Conservation (phyloP, 2,329 filamentous ascomycete genomes). For the Xylariales sp. region DNA sequence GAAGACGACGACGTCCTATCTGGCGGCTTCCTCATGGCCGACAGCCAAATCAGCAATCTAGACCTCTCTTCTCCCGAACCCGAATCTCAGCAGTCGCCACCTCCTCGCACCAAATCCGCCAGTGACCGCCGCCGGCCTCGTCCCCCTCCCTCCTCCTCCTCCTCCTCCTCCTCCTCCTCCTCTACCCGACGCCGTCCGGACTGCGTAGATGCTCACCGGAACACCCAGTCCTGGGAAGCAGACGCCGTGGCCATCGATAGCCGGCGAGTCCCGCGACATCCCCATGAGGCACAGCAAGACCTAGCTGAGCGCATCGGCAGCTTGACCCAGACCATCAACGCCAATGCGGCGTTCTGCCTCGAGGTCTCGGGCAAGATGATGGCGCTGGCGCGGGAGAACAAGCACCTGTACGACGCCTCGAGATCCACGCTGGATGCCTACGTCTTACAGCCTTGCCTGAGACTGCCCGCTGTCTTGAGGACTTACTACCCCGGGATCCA, state of each 20-base stretch:
- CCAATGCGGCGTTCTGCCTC: slow-evolving; percentile 11
- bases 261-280: slow-evolving; percentile 6
- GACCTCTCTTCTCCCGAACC: slow-evolving; percentile 6
- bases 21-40: slow-evolving; percentile 5
- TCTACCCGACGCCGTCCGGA: background rate
- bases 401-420: slow-evolving; percentile 10
- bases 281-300: slow-evolving; percentile 11
- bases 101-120: background rate
- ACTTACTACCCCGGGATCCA: slow-evolving; percentile 12
- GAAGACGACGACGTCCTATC: slow-evolving; percentile 2
- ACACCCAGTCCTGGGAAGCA: slow-evolving; percentile 4
- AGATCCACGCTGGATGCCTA: slow-evolving; percentile 11
- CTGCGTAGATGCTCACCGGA: background rate
- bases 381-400: slow-evolving; percentile 13
- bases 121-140: background rate
- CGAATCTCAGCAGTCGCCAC: background rate
- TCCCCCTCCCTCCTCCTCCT: background rate
- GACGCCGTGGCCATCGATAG: slow-evolving; percentile 10
- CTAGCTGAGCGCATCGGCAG: slow-evolving; percentile 12
- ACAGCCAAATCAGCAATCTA: slow-evolving; percentile 10
- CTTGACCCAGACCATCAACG: slow-evolving; percentile 10
- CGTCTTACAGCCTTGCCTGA: slow-evolving; percentile 12
- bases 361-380: slow-evolving; percentile 13
- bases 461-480: slow-evolving; percentile 7
- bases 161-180: too few relatives aligned